These are phyloP conservation scores for Kregervanrija fluxuum DNA, from an alignment of 805 yeast genomes.

Conservation along the genomic window DNA sequence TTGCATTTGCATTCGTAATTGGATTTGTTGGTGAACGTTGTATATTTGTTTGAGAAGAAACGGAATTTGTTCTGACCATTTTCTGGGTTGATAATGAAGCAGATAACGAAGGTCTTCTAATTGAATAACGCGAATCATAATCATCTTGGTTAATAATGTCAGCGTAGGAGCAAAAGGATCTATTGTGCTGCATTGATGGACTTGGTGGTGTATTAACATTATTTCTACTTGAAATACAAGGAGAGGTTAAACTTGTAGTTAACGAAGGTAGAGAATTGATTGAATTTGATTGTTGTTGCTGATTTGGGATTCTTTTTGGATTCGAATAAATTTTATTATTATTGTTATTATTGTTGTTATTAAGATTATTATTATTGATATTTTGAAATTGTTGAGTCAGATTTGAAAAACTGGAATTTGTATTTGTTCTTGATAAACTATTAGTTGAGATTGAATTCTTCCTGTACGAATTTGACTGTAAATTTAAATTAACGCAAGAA, in stretches of 20 bases:
- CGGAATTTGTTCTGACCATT: conserved; percentile 23
- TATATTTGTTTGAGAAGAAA: conserved; percentile 11
- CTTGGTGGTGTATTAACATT: conserved; percentile 27
- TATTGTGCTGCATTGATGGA: conserved; percentile 20
- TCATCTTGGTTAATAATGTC: conserved; percentile 71
- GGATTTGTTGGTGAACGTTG: conserved; percentile 16
- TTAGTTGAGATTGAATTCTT: conserved; percentile 15
- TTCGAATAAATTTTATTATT: not conserved
- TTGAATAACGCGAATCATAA: conserved; percentile 28
- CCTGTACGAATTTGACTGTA: conserved; percentile 10
- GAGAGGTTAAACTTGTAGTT: conserved; percentile 3
- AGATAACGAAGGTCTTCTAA: conserved; percentile 54
- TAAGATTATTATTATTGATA: conserved; percentile 4
- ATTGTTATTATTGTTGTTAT: conserved; percentile 3
- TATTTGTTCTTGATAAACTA: conserved; percentile 15
- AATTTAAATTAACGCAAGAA: conserved; percentile 3
- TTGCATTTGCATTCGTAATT: conserved; percentile 5
- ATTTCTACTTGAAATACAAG: conserved; percentile 2
- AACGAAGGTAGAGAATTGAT: conserved; percentile 4
- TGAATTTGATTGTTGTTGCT: conserved; percentile 4
- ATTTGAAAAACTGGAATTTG: conserved; percentile 19
- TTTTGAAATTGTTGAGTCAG: conserved; percentile 20
- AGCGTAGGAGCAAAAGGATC: conserved; percentile 66
- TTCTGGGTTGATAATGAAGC: conserved; percentile 32
- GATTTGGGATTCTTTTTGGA: conserved; percentile 4